Evolutionary conservation across 345 rosid genomes (phyloP).

Genomic region (Psidium guajava): DNA sequence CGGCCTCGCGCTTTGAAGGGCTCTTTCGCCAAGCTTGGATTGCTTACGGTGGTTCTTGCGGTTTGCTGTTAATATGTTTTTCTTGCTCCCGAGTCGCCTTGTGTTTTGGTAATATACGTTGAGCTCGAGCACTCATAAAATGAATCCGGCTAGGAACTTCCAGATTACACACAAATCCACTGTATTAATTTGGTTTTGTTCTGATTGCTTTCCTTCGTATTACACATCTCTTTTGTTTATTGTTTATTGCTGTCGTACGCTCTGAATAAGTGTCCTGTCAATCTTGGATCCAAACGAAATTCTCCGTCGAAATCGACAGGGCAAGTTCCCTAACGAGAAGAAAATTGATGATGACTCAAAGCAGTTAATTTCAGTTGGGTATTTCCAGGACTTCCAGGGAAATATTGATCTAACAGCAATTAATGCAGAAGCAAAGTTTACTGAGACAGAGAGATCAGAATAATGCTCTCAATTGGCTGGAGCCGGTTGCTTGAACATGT

Average conservation of each 20-base stretch:
- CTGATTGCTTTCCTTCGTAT: not conserved
- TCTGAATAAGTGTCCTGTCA: not conserved
- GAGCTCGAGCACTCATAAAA: not conserved
- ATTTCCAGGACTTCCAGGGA: not conserved
- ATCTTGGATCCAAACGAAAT: not conserved
- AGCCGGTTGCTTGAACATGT: not conserved
- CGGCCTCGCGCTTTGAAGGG: not conserved
- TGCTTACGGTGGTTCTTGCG: conserved; percentile 5
- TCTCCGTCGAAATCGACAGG: not conserved
- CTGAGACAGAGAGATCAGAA: not conserved
- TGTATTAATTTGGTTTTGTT: not conserved
- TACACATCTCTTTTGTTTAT: not conserved
- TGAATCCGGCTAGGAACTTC: not conserved
- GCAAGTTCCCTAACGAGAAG: not conserved
- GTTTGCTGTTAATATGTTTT: not conserved
- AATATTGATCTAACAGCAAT: not conserved
- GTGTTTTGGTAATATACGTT: not conserved
- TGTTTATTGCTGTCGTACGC: not conserved
- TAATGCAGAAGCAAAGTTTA: not conserved
- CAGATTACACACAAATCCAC: not conserved
- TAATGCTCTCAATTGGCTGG: not conserved
- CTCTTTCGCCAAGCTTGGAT: not conserved
- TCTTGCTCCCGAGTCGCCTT: not conserved
- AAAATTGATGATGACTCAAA: not conserved
- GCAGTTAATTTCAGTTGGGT: not conserved